phyloP scores from a whole-genome alignment of 2,329 filamentous ascomycete species.

The Simplicillium sp. region DNA sequence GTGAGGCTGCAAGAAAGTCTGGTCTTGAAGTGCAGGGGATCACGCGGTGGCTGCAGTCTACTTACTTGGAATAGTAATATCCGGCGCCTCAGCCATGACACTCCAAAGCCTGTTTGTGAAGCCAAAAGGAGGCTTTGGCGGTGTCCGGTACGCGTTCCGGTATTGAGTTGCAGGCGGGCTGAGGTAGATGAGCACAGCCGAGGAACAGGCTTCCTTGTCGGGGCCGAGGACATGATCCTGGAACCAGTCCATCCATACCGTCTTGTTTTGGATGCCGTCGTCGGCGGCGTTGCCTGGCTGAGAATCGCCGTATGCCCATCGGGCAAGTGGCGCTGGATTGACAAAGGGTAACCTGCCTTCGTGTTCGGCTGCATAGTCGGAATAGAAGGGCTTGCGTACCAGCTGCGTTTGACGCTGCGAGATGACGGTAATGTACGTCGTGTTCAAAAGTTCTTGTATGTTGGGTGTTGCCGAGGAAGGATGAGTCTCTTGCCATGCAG shows the following conservation, averaged over 20 bases:
- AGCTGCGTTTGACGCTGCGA: slow-evolving; percentile 23
- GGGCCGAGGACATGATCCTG: slow-evolving; percentile 31
- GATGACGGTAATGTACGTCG: slow-evolving; percentile 24
- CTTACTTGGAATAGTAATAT: slow-evolving; percentile 25
- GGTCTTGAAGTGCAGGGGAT: too few relatives aligned
- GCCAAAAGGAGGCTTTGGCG: slow-evolving; percentile 35
- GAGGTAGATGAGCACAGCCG: slow-evolving; percentile 38
- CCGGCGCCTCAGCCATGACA: slow-evolving; percentile 26
- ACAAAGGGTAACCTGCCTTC: slow-evolving; percentile 23
- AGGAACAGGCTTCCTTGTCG: slow-evolving; percentile 31
- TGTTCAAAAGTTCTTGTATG: slow-evolving; percentile 14
- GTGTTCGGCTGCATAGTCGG: slow-evolving; percentile 19
- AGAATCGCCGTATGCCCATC: slow-evolving; percentile 24
- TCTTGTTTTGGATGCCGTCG: slow-evolving; percentile 38
- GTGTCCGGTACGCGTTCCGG: slow-evolving; percentile 23
- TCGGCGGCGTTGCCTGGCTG: slow-evolving; percentile 12
- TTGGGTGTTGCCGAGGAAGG: slow-evolving; percentile 9
- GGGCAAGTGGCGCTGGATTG: slow-evolving; percentile 22
- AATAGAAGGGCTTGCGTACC: slow-evolving; percentile 25
- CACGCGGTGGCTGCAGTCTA: too few relatives aligned
- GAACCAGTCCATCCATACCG: slow-evolving; percentile 36
- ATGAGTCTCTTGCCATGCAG: slow-evolving; percentile 13
- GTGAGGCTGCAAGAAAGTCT: too few relatives aligned
- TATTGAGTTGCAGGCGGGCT: slow-evolving; percentile 12
- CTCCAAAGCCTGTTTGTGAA: slow-evolving; percentile 28